Evolutionary conservation across 2,329 filamentous ascomycete genomes (phyloP), one percentile per base, ranked within the genome.

Genomic region (Ascochyta koolunga): DNA sequence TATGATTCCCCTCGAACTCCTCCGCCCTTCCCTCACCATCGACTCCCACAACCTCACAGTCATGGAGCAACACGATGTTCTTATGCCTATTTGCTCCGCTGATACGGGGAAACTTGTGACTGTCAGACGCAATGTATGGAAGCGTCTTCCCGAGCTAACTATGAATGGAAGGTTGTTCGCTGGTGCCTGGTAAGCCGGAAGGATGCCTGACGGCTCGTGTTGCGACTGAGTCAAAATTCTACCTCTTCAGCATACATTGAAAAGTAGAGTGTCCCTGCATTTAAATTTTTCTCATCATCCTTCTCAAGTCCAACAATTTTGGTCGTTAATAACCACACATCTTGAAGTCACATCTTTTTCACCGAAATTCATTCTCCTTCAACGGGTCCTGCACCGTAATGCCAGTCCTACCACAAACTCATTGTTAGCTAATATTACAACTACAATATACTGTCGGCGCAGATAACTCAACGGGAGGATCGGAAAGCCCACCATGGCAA

Each of bases 401-500:
- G 4, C 11, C 27, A 29, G 27, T 13, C 27, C 27, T 5, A 16
- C 15, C n/a, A 40, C 37, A 10, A 9, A 25, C 6, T 32, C 18
- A 3, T 15, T 15, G 6, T 27, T 11, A 27, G 16, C 32, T 21
- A 6, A 11, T 6, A 19, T 24, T 33, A 16, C 8, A 11, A 18
- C 46, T n/a, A 13, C 11, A 22, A 6, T 15, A 21, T 15, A 19
- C 3, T 19, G 19, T 15, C 10, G 2, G 4, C 27, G 25, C 18
- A 10, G 10, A 8, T 0, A 33, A 5, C 21, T 24, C 25, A 4
- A 29, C 2, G 37, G 4, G 9, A 19, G 13, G 16, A 25, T 13
- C 9, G 3, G 31, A 16, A 10, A 21, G 6, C 22, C 25, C 40
- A 51, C 31, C 32, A 63, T 65, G 62, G 48, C 56, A 1, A 47